phyloP scores from a whole-genome alignment of 345 rosid species.

The Euphorbia tirucalli region DNA sequence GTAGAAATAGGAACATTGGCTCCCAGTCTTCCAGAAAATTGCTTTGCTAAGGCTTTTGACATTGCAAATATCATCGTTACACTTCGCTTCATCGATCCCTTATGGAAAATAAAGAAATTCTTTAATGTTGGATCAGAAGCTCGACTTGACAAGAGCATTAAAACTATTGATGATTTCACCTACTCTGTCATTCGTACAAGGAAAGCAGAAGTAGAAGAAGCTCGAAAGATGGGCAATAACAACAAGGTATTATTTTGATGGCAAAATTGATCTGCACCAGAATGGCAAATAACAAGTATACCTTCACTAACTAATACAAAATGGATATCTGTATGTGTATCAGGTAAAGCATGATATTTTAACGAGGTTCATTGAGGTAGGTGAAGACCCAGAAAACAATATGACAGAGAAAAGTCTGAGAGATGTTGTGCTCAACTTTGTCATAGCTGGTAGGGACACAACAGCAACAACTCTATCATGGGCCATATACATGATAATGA shows the following conservation, averaged over 20 bases:
- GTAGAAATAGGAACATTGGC: slow-evolving; percentile 85
- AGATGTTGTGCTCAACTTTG: slow-evolving; percentile 86
- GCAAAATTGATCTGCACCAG: no score
- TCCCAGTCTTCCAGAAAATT: slow-evolving; percentile 62
- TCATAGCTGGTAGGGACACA: slow-evolving; percentile 94
- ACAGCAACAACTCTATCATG: slow-evolving; percentile 94
- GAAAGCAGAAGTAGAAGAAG: slow-evolving; percentile 60
- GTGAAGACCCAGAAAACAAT: slow-evolving; percentile 64
- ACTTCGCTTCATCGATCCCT: slow-evolving; percentile 81
- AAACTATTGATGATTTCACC: slow-evolving; percentile 69
- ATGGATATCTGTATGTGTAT: background rate
- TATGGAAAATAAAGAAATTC: slow-evolving; percentile 75
- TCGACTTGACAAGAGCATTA: slow-evolving; percentile 73
- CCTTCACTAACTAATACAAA: background rate
- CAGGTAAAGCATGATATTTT: slow-evolving; percentile 80
- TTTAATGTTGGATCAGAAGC: slow-evolving; percentile 84
- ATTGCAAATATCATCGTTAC: slow-evolving; percentile 79
- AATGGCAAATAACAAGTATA: background rate
- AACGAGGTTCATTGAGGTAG: slow-evolving; percentile 76
- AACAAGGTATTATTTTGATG: slow-evolving; percentile 41
- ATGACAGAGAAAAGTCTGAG: slow-evolving; percentile 71
- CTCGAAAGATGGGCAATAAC: slow-evolving; percentile 24
- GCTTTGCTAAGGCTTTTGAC: slow-evolving; percentile 84
- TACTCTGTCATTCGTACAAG: slow-evolving; percentile 72
- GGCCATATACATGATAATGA: slow-evolving; percentile 81